These are phyloP conservation scores for Fraxinus albicans DNA, from an alignment of 305 asterid species.

Conservation along the genomic window DNA sequence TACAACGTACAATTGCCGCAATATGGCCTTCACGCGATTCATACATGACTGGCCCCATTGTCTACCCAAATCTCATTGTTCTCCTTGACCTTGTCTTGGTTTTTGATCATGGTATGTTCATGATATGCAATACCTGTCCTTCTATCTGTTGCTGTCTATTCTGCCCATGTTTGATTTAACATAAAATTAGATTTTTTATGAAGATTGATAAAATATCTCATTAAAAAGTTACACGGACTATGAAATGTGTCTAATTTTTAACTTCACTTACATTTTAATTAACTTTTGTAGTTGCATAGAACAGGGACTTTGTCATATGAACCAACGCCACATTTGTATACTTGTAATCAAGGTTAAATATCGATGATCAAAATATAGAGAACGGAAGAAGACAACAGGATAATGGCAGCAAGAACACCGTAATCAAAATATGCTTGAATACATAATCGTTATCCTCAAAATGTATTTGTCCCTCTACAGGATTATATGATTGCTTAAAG, in stretches of 20 bases:
- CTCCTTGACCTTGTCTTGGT: background rate
- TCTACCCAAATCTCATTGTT: background rate
- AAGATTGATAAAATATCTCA: no score
- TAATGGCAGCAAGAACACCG: no score
- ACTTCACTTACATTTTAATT: no score
- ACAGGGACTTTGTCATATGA: background rate
- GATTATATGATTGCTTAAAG: no score
- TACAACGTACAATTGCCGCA: background rate
- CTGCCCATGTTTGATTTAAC: no score
- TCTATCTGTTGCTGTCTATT: background rate
- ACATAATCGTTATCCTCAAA: no score
- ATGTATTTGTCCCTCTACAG: no score
- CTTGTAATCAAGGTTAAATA: background rate
- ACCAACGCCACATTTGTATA: background rate
- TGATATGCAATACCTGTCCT: background rate
- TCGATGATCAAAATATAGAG: background rate
- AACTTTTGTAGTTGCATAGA: no score
- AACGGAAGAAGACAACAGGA: no score
- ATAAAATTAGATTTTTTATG: no score
- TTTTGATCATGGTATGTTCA: background rate
- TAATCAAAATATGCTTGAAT: no score
- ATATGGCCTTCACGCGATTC: background rate
- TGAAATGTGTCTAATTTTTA: no score
- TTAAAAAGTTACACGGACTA: accelerated
- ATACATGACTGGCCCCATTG: background rate